Evolutionary conservation across 768 basidiomycete genomes (phyloP).

Genomic region (Rhizopogon salebrosus): DNA sequence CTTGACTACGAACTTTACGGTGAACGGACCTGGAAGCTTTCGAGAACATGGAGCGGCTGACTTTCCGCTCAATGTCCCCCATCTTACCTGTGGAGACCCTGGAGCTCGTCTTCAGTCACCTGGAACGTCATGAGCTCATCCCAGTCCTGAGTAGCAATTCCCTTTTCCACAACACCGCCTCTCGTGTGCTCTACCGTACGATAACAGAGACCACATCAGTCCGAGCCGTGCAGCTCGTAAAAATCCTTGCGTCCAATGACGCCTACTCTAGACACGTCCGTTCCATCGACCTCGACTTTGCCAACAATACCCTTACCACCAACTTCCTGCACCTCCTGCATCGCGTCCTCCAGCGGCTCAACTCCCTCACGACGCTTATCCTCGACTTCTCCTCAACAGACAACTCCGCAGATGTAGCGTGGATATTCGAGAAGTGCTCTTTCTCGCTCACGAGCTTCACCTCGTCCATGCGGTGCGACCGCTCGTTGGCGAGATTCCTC

Average conservation of each 20-base stretch:
- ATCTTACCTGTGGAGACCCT: conserved; percentile 33
- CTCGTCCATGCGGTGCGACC: conserved; percentile 52
- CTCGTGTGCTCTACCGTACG: conserved; percentile 31
- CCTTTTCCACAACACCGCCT: conserved; percentile 22
- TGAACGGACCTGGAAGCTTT: background rate
- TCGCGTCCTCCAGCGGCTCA: conserved; percentile 34
- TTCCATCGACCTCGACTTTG: conserved; percentile 41
- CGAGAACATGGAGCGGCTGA: background rate
- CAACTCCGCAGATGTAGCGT: conserved; percentile 32
- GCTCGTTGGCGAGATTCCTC: conserved; percentile 44
- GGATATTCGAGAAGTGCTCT: conserved; percentile 42
- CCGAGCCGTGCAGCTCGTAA: conserved; percentile 33
- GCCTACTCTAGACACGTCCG: conserved; percentile 38
- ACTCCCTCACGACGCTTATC: conserved; percentile 34
- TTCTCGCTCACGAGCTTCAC: conserved; percentile 45
- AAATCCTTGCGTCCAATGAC: conserved; percentile 33
- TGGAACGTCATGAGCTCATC: conserved; percentile 23
- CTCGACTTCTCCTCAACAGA: conserved; percentile 43
- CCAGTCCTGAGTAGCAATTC: conserved; percentile 18
- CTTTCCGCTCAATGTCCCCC: background rate
- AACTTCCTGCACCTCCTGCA: conserved; percentile 50
- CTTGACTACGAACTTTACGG: background rate
- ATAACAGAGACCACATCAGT: conserved; percentile 29
- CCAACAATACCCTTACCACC: conserved; percentile 30
- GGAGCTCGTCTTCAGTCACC: conserved; percentile 24